Evolutionary conservation across 1,284 basidiomycete species (phyloP).

Genomic region (Ganoderma lingzhi): DNA sequence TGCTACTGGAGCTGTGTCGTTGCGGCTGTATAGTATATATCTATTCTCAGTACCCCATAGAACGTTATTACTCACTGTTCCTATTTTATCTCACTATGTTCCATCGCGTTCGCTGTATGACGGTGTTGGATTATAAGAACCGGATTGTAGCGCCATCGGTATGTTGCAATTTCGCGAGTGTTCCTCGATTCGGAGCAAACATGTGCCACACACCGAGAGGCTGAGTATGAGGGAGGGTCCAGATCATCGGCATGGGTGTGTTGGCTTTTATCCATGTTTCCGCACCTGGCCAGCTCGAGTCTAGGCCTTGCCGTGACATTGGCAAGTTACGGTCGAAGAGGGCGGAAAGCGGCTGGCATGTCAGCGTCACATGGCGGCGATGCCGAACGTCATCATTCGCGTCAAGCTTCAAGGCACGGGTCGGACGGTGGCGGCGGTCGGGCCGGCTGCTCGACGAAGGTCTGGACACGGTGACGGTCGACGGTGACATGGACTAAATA

Average conservation of each 20-base stretch:
- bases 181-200: conserved; percentile 1
- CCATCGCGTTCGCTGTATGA: background rate
- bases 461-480: no score
- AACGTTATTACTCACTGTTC: conserved; percentile 10
- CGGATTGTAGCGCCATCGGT: background rate
- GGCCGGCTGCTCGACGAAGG: background rate
- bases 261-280: background rate
- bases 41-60: conserved; percentile 6
- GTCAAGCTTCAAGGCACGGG: background rate
- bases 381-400: background rate
- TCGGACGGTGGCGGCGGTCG: background rate
- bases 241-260: background rate
- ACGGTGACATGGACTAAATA: background rate
- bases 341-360: background rate
- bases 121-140: background rate
- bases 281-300: background rate
- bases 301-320: conserved; percentile 4
- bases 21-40: conserved; percentile 18
- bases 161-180: background rate
- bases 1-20: conserved; percentile 6
- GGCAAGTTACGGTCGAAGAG: background rate
- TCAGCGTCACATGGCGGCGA: background rate
- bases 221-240: background rate
- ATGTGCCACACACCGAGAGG: conserved; percentile 5
- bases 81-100: background rate